Evolutionary conservation across 371 early-diverging fungal species (phyloP), one percentile per base, ranked within the genome.

Genomic region (Syncephalastrum racemosum): DNA sequence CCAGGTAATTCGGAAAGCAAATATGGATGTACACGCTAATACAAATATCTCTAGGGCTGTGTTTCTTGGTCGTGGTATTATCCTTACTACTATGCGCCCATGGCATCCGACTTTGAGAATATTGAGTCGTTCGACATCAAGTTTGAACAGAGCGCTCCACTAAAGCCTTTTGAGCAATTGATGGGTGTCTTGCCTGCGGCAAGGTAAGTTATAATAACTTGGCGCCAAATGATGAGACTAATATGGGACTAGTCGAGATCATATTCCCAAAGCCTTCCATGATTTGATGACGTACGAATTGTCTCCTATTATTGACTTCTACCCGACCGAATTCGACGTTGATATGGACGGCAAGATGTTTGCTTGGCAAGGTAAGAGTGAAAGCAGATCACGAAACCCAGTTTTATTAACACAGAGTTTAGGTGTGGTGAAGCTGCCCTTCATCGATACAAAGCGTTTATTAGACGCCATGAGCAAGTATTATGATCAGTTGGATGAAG

Each of bases 21-120:
- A 3, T 25, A 48, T 53, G 39, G 2, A 22, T 14, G 23, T 16
- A 12, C 5, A 41, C 25, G 41, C 36, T 43, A 8, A 19, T 52
- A 15, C 13, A 12, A 56, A 40, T 46, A 22, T 25, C 41, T 27
- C 0, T 31, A 72, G 66, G 87, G 98, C 18, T 90, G 91, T 58
- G 92, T 88, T 13, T 94, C 95, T 19, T 99, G 99, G 99, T 87
- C 91, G 36, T 99, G 98, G 97, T 99, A 89, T 78, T 99, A 93
- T 69, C 99, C 99, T 3, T 94, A 92, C 71, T 94, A 99, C 74
- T 99, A 97, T 73, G 94, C 99, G 18, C 99, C 99, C 12, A 92
- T 95, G 77, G 92, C 94, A 3, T 86, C 88, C 4, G 96, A 97
- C 72, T 92, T 99, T 67, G 79, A 85, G 43, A 87, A 90, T 60